Base-by-base conservation (phyloP, 2,329 filamentous ascomycete genomes). In the Cytospora schulzeri region DNA sequence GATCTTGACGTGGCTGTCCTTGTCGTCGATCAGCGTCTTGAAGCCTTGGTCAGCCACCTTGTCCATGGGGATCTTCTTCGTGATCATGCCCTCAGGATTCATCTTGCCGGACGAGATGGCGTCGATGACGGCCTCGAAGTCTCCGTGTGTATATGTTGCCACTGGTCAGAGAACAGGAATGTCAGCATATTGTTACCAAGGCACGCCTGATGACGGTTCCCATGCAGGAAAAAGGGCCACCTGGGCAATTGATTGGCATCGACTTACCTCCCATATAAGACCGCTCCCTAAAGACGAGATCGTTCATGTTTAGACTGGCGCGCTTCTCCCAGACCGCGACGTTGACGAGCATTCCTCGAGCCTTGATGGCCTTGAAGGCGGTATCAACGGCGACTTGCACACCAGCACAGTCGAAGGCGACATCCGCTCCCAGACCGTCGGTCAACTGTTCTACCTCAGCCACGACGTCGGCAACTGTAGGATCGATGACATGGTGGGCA, bases 1-100 rank as follows among this genome's bases (percentile, higher is more conserved):
- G 35, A 86, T 84, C 73, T 86, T 85, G 38, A 85, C 83, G 68
- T 85, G 82, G 52, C 77, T 81, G 64, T 85, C 82, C 69, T 83
- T 84, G 67, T 85, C 80, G 8, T 81, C 73, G 35, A 85, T 79
- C 58, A 86, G 73, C 1, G 81, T 77, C 67, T 80, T 76, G 69
- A 85, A 83, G 0, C 83, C 83, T 50, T 80, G 75, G 55, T 85
- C 78, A 0, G 83, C 80, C 17, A 85, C 68, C 54, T 83, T 76
- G 15, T 82, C 79, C 63, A 85, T 73, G 33, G 73, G 72, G 31
- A 86, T 83, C 68, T 77, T 82, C 62, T 80, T 77, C 0, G 83
- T 86, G 48, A 86, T 84, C 83, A 86, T 85, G 52, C 74, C 73
- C 35, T 76, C 75, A 0, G 83, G 82, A 62, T 79, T 77, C 51